Evolutionary conservation across 2,329 filamentous ascomycete genomes (phyloP).

Genomic region (Rhynchosporium agropyri): DNA sequence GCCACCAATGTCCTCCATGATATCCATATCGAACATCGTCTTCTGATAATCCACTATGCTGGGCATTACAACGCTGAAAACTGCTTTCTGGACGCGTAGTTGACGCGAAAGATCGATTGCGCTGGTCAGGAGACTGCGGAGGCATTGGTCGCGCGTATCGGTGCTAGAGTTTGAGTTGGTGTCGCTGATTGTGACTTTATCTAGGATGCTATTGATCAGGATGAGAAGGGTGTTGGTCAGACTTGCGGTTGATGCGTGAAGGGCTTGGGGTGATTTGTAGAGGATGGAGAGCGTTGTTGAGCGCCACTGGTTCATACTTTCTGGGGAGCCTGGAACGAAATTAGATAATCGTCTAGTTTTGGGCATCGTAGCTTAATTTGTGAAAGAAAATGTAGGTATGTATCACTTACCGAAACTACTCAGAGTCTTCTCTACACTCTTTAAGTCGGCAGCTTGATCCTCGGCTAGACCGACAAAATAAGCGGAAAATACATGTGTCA

Average conservation of each 20-base stretch:
- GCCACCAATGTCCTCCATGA: slow-evolving; percentile 68
- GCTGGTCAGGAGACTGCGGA: slow-evolving; percentile 55
- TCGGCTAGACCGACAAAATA: slow-evolving; percentile 65
- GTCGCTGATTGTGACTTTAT: slow-evolving; percentile 46
- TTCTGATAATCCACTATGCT: slow-evolving; percentile 53
- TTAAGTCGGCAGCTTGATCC: slow-evolving; percentile 55
- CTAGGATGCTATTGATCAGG: slow-evolving; percentile 53
- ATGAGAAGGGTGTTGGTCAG: slow-evolving; percentile 50
- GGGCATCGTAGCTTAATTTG: too few relatives aligned
- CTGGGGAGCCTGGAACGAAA: slow-evolving; percentile 46
- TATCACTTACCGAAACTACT: slow-evolving; percentile 32
- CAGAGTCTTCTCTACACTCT: slow-evolving; percentile 38
- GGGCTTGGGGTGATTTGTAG: slow-evolving; percentile 54
- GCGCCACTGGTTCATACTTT: slow-evolving; percentile 67
- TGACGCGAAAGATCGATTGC: slow-evolving; percentile 59
- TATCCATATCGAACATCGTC: slow-evolving; percentile 57
- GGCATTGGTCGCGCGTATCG: slow-evolving; percentile 53
- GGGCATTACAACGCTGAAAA: slow-evolving; percentile 60
- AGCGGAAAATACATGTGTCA: slow-evolving; percentile 61
- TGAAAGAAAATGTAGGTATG: not conserved
- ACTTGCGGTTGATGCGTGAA: slow-evolving; percentile 50
- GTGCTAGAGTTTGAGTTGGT: slow-evolving; percentile 23
- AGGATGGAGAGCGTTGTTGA: slow-evolving; percentile 64
- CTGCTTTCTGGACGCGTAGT: slow-evolving; percentile 60
- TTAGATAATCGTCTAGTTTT: slow-evolving; percentile 11